Evolutionary conservation across 2,329 filamentous ascomycete genomes (phyloP).

Genomic region (Sporothrix luriei): DNA sequence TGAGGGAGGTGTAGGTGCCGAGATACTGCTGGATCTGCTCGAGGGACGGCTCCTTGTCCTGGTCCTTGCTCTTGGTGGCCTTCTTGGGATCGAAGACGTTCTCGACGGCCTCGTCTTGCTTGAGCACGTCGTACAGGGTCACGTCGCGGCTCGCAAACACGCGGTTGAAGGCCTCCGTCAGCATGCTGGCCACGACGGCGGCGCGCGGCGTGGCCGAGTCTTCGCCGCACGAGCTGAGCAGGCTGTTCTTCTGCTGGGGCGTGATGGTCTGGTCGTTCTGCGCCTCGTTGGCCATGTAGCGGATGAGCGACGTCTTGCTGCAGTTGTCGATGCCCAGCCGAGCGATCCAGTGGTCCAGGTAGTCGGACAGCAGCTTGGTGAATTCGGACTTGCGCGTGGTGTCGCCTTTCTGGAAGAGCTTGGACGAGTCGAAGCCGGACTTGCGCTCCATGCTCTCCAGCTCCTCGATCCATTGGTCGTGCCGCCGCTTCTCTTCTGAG

Average conservation of each 20-base stretch:
- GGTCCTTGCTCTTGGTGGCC: conserved; percentile 49
- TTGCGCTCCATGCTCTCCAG: conserved; percentile 60
- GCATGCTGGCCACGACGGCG: conserved; percentile 51
- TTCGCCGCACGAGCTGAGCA: conserved; percentile 52
- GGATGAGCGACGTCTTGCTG: conserved; percentile 56
- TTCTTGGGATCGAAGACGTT: conserved; percentile 58
- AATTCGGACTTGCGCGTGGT: conserved; percentile 56
- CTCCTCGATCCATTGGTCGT: conserved; percentile 60
- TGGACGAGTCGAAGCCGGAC: conserved; percentile 59
- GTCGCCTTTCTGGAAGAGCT: conserved; percentile 54
- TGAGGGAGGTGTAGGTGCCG: conserved; percentile 58
- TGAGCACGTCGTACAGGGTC: conserved; percentile 55
- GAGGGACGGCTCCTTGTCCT: conserved; percentile 44
- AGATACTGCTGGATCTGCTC: conserved; percentile 52
- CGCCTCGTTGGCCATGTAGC: conserved; percentile 54
- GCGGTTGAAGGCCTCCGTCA: conserved; percentile 59
- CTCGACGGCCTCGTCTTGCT: conserved; percentile 58
- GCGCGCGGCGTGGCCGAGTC: conserved; percentile 47
- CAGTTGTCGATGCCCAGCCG: conserved; percentile 55
- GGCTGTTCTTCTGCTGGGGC: conserved; percentile 57
- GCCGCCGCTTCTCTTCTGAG: conserved; percentile 55
- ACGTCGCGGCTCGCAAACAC: conserved; percentile 55
- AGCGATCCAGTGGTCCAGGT: conserved; percentile 58
- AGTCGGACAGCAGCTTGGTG: conserved; percentile 55
- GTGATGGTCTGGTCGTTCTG: conserved; percentile 54